A percentile compares a stretch with the other conserved stretches of the same genome.
Conservation (phyloP, 306 rosid genomes). For the Prosopis cineraria region DNA sequence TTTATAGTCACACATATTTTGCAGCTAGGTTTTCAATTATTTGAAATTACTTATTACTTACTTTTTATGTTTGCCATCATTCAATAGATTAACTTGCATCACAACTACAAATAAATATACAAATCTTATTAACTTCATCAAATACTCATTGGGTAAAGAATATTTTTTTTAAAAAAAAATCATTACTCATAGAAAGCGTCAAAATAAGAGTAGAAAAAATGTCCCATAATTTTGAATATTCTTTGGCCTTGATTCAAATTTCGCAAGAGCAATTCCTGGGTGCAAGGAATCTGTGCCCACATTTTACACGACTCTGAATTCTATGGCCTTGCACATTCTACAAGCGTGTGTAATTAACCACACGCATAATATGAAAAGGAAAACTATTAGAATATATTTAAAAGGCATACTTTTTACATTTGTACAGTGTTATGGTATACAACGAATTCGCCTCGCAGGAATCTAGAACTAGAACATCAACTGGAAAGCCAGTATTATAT, state of each 20-base stretch:
- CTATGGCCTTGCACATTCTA: neutral
- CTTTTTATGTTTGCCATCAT: too few relatives aligned
- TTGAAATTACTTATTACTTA: too few relatives aligned
- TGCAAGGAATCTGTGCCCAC: neutral
- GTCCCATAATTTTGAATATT: too few relatives aligned
- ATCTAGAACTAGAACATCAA: neutral
- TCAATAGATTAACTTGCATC: too few relatives aligned
- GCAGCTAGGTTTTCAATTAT: neutral
- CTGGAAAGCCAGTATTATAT: neutral
- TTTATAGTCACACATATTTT: neutral
- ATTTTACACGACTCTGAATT: neutral
- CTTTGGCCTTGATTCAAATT: neutral
- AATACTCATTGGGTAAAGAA: too few relatives aligned
- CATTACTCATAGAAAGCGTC: too few relatives aligned
- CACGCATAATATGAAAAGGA: neutral
- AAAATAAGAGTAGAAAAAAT: too few relatives aligned
- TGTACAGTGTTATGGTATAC: slow-evolving; percentile 25
- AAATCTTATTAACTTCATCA: too few relatives aligned
- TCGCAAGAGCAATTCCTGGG: neutral
- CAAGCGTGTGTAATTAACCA: neutral
- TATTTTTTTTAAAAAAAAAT: too few relatives aligned
- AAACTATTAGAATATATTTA: neutral
- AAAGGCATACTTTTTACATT: slow-evolving; percentile 15
- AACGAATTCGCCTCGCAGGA: neutral
- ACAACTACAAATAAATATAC: too few relatives aligned